phyloP scores from a whole-genome alignment of 1,284 basidiomycete genomes.

The Irpex rosettiformis region DNA sequence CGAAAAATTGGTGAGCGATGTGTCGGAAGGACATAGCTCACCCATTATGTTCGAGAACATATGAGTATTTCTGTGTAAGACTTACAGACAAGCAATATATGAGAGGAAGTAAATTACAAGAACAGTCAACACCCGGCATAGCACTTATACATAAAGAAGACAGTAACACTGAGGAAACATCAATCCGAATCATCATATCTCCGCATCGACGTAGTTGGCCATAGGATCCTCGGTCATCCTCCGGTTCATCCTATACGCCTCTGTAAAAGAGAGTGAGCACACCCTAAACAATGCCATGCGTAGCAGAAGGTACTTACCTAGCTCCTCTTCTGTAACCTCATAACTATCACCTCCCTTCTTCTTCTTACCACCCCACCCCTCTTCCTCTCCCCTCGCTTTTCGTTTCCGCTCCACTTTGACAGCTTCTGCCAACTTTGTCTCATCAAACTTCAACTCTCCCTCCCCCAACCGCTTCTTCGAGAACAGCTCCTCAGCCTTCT shows the following conservation, averaged over 20 bases:
- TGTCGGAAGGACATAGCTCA: too few species aligned
- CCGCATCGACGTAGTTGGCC: constrained; percentile 76
- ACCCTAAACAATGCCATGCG: not conserved
- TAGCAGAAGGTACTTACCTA: constrained; percentile 54
- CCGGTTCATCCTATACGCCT: constrained; percentile 80
- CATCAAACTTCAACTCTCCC: constrained; percentile 70
- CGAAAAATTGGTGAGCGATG: too few species aligned
- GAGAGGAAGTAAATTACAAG: not conserved
- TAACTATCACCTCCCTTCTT: constrained; percentile 41
- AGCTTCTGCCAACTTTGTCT: constrained; percentile 64
- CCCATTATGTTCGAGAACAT: too few species aligned
- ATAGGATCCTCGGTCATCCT: constrained; percentile 81
- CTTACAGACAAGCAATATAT: not conserved
- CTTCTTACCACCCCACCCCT: constrained; percentile 54
- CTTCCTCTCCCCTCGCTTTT: constrained; percentile 56
- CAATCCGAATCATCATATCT: constrained; percentile 24
- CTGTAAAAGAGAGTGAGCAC: constrained; percentile 37
- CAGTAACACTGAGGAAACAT: too few species aligned
- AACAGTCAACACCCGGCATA: not conserved
- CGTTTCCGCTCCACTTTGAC: constrained; percentile 81
- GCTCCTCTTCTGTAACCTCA: constrained; percentile 90
- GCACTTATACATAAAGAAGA: not conserved
- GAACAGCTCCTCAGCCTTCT: constrained; percentile 56
- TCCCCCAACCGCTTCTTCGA: constrained; percentile 74
- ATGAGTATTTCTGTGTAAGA: too few species aligned